Base-by-base conservation (phyloP, 225 moss, liverwort and hornwort genomes). In the Takakia lepidozioides region DNA sequence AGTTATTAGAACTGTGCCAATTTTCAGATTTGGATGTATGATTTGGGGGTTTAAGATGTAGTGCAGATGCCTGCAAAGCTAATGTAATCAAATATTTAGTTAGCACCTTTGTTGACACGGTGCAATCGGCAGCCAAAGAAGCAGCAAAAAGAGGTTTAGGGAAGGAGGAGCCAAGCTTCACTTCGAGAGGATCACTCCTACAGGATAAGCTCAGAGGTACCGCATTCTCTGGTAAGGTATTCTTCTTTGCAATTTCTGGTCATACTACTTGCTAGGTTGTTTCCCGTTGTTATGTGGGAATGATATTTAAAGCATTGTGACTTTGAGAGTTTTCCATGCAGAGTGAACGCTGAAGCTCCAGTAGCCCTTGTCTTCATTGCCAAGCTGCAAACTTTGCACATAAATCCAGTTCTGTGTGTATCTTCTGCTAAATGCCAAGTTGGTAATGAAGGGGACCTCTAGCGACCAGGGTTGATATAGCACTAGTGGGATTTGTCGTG, bases 61-160 rank as follows among this genome's bases (percentile, higher is more conserved):
- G 11, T 5, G 5, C 32, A 34, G 11, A 34, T 13, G 5, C 32
- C 32, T 34, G 32, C 11, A 34, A 5, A 5, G 32, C 7, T 5
- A 13, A 5, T 34, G 11, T 34, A 34, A 13, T 5, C 43, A 15
- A 18, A 19, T 18, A 15, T 8, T 46, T 25, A 22, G 45, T 21
- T 46, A 11, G 3, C 7, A 5, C 14, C 16, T 16, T 54, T 20
- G 53, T 27, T 21, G 24, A 46, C 3, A 27, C n/a, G 38, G 10
- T 25, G 23, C 44, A 43, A 51, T 57, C n/a, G 19, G 48, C 48
- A 77, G 76, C 41, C n/a, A 69, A 56, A 43, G 52, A 50, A 55
- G 25, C 19, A 43, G 63, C 21, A 44, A 32, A 47, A 43, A 30
- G 29, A 46, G 23, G 23, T 23, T 15, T 49, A 16, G 38, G 27